Percentiles rank a stretch among this genome's conserved stretches.
phyloP scores from a whole-genome alignment of 2,329 filamentous ascomycete genomes.

The Endoconidiophora laricicola region DNA sequence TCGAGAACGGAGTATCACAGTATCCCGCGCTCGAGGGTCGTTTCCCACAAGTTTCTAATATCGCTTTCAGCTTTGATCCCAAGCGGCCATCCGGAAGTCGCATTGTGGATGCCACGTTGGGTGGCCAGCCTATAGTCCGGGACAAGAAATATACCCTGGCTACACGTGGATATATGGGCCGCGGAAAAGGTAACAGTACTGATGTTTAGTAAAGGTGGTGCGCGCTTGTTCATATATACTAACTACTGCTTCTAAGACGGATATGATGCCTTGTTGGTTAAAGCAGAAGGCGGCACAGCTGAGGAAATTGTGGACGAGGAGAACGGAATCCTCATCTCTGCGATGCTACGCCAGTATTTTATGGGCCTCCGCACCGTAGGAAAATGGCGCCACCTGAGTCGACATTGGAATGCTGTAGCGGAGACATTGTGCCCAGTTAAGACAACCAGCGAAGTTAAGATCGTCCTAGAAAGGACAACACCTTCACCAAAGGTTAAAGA shows the following conservation, averaged over 20 bases:
- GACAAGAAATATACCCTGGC: slow-evolving; percentile 53
- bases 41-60: slow-evolving; percentile 77
- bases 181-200: slow-evolving; percentile 43
- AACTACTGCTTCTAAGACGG: slow-evolving; percentile 38
- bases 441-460: too few relatives aligned
- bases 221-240: background rate
- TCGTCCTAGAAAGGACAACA: too few relatives aligned
- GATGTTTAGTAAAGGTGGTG: background rate
- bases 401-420: slow-evolving; percentile 53
- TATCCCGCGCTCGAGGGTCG: slow-evolving; percentile 67
- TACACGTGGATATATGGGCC: slow-evolving; percentile 76
- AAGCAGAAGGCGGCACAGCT: slow-evolving; percentile 57
- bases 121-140: slow-evolving; percentile 41
- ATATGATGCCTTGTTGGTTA: slow-evolving; percentile 57
- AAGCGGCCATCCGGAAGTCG: slow-evolving; percentile 41
- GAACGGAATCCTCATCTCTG: slow-evolving; percentile 71
- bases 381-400: slow-evolving; percentile 58
- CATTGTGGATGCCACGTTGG: slow-evolving; percentile 45
- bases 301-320: slow-evolving; percentile 73
- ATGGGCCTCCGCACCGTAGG: slow-evolving; percentile 69
- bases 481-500: too few relatives aligned
- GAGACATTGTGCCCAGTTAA: slow-evolving; percentile 20
- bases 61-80: slow-evolving; percentile 57
- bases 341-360: slow-evolving; percentile 80
- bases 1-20: slow-evolving; percentile 68